These are phyloP conservation scores for Draba incana DNA, from an alignment of 345 rosid genomes.

Conservation along the genomic window DNA sequence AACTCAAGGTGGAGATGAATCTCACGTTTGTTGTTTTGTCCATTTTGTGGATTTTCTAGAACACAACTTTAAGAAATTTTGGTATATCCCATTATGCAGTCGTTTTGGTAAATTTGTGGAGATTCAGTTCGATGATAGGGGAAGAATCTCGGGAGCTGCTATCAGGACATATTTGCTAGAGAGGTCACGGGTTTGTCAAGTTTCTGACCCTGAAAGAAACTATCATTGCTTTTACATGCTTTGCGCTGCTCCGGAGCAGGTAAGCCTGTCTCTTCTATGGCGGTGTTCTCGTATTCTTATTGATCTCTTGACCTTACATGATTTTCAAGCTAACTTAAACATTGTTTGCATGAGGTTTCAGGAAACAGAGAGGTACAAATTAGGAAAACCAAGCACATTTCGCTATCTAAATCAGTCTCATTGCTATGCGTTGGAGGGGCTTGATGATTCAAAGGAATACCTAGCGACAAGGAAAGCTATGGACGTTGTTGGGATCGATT, in stretches of 20 bases:
- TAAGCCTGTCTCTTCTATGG: conserved; percentile 39
- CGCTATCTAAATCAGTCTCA: conserved; percentile 92
- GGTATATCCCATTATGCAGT: conserved; percentile 51
- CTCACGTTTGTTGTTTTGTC: conserved; percentile 12
- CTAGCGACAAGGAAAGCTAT: conserved; percentile 81
- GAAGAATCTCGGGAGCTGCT: conserved; percentile 97
- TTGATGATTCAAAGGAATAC: conserved; percentile 88
- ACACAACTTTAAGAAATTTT: conserved; percentile 23
- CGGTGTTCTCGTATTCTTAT: conserved; percentile 11
- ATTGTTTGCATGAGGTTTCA: conserved; percentile 39
- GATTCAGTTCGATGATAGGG: conserved; percentile 80
- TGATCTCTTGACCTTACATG: conserved; percentile 15
- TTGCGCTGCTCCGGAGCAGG: conserved; percentile 91
- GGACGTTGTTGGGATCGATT: conserved; percentile 87
- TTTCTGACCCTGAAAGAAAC: conserved; percentile 98
- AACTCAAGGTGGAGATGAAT: conserved; percentile 74
- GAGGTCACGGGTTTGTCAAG: conserved; percentile 98
- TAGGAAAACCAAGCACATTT: conserved; percentile 81
- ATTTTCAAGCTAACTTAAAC: not conserved
- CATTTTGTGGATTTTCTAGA: conserved; percentile 29
- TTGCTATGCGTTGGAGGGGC: conserved; percentile 75
- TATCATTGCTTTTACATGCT: conserved; percentile 99
- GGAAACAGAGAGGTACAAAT: conserved; percentile 75
- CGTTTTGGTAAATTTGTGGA: conserved; percentile 99
- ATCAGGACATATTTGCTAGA: conserved; percentile 93